Conservation (phyloP, 2,329 filamentous ascomycete species). For the Stagonosporopsis cucurbitacearum region DNA sequence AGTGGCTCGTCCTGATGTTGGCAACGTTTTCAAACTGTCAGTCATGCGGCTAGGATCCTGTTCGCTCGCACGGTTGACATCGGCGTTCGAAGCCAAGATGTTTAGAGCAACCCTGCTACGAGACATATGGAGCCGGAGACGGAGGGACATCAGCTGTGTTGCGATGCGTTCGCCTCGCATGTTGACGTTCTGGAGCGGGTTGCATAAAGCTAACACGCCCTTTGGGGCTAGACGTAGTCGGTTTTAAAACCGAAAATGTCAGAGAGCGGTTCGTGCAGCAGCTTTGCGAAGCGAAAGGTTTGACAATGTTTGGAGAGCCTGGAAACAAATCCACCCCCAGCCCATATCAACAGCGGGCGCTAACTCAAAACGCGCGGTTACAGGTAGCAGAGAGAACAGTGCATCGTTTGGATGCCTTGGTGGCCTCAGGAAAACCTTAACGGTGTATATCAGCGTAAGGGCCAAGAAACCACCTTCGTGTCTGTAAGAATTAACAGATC, state of each 20-base stretch:
- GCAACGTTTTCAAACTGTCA: conserved; percentile 52
- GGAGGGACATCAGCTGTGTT: conserved; percentile 35
- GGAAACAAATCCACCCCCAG: conserved; percentile 47
- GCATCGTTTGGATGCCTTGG: conserved; percentile 27
- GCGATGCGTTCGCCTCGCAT: conserved; percentile 37
- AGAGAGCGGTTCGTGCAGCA: conserved; percentile 46
- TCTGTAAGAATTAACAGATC: background rate
- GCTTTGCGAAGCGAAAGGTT: conserved; percentile 47
- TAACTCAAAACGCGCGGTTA: conserved; percentile 40
- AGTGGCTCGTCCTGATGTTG: conserved; percentile 50
- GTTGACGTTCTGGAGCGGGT: conserved; percentile 27
- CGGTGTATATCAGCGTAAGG: conserved; percentile 8
- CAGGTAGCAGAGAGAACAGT: conserved; percentile 40
- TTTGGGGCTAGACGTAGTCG: conserved; percentile 40
- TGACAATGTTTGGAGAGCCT: conserved; percentile 45
- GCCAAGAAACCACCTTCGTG: conserved; percentile 3
- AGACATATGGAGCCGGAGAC: conserved; percentile 47
- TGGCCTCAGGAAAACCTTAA: conserved; percentile 14
- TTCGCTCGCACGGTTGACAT: conserved; percentile 44
- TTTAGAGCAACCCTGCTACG: conserved; percentile 48
- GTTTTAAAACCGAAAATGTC: conserved; percentile 51
- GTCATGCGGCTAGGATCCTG: conserved; percentile 46
- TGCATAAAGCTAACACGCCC: conserved; percentile 38
- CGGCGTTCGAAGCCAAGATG: conserved; percentile 42
- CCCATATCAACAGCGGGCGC: conserved; percentile 44